A percentile compares a stretch with the other conserved stretches of the same genome.
These are phyloP conservation scores for Cerrena zonata DNA, from an alignment of 1,284 basidiomycete species.

Conservation along the genomic window DNA sequence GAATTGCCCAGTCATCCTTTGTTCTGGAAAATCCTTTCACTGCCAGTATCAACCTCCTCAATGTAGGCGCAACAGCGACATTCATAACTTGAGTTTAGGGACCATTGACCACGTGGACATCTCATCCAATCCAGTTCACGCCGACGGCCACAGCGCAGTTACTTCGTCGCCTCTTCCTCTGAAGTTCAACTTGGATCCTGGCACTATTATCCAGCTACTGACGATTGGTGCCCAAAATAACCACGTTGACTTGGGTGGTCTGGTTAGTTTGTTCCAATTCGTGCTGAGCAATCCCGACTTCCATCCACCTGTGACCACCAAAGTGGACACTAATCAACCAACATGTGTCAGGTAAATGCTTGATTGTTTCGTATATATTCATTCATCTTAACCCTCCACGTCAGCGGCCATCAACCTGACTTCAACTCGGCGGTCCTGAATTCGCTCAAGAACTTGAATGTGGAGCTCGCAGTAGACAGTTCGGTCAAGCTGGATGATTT, in stretches of 20 bases:
- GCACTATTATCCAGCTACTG: conserved; percentile 58
- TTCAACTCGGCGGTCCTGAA: conserved; percentile 56
- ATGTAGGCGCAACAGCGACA: conserved; percentile 52
- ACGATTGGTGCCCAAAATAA: conserved; percentile 48
- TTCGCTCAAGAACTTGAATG: conserved; percentile 55
- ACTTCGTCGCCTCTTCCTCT: conserved; percentile 59
- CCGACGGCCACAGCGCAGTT: conserved; percentile 54
- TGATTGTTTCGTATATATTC: neutral
- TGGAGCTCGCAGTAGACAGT: conserved; percentile 45
- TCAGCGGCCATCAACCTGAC: conserved; percentile 61
- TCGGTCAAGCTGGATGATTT: conserved; percentile 58
- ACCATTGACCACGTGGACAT: conserved; percentile 40
- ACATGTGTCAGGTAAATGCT: neutral
- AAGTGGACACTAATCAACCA: neutral
- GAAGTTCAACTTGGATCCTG: conserved; percentile 60
- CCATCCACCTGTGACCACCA: conserved; percentile 39
- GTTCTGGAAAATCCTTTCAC: conserved; percentile 70
- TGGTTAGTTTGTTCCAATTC: conserved; percentile 54
- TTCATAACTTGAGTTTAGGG: conserved; percentile 50
- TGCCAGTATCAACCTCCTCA: conserved; percentile 63
- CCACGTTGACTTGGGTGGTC: conserved; percentile 59
- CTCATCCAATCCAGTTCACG: conserved; percentile 53
- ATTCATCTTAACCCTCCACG: conserved; percentile 49
- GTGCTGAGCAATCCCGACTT: conserved; percentile 47
- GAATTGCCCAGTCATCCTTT: conserved; percentile 52